Percentiles rank a stretch among this genome's conserved stretches.
Conservation (phyloP, 129 eudicot species). For the Lonicera japonica region DNA sequence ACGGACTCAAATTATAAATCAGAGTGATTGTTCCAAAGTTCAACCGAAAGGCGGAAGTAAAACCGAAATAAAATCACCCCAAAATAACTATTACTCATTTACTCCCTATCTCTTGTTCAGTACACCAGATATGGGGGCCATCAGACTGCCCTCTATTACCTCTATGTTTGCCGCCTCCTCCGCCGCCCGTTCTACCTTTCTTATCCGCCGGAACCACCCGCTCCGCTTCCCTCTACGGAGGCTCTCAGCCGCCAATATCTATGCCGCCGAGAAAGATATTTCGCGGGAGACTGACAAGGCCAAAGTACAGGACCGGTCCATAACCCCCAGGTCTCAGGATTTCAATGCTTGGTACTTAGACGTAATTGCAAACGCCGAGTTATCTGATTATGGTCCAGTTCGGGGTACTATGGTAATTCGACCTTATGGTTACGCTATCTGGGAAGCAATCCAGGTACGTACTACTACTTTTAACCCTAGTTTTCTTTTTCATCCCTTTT, state of each 20-base stretch:
- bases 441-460: conserved; percentile 94
- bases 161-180: conserved; percentile 42
- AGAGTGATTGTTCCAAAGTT: no score
- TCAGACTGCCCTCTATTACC: conserved; percentile 62
- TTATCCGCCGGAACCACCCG: conserved; percentile 25
- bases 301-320: conserved; percentile 42
- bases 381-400: conserved; percentile 98
- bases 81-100: no score
- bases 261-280: conserved; percentile 28
- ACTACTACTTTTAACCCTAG: no score
- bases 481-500: not conserved
- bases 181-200: conserved; percentile 19
- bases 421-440: conserved; percentile 95
- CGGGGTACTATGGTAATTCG: conserved; percentile 99
- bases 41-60: no score
- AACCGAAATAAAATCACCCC: no score
- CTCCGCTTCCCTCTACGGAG: conserved; percentile 26
- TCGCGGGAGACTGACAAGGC: conserved; percentile 31
- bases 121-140: conserved; percentile 55
- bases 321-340: conserved; percentile 87
- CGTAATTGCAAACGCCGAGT: conserved; percentile 83
- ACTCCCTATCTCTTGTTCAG: conserved; percentile 29
- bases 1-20: no score
- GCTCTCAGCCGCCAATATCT: conserved; percentile 32
- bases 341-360: conserved; percentile 95